Evolutionary conservation across 257 asterid genomes (phyloP), one percentile per base, ranked within the genome.

Genomic region (Primulina tabacum): DNA sequence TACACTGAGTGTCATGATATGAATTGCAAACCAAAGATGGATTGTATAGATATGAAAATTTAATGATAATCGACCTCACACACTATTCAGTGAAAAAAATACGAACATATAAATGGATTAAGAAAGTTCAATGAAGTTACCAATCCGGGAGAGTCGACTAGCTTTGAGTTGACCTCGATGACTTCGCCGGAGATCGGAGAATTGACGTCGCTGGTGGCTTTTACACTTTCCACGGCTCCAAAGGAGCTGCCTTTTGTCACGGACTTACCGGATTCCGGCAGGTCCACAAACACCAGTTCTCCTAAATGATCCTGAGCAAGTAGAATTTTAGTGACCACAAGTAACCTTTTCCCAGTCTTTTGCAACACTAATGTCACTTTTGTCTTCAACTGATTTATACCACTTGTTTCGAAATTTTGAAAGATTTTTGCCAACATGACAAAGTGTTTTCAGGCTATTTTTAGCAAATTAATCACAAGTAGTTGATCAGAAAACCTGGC

Each of bases 111-210:
- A n/a, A n/a, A n/a, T 8, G 47, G 14, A 38, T 2, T 8, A 38
- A 38, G 47, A 38, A 38, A 38, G 47, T 38, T 38, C 47, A 38
- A 8, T 9, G 2, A 2, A 0, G 14, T 81, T 89, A 92, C 98
- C 96, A 84, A 26, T 65, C 97, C 97, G 20, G 98, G 91, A 32
- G 84, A 60, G 1, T 90, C 95, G 20, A 65, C 6, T 17, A 92
- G 87, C 79, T 88, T 90, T 6, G 85, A 35, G 82, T 92, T 92
- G 80, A 87, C 77, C 76, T 90, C 98, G 29, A 90, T 68, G 20
- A 92, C 78, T 84, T 90, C 91, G 8, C 98, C 98, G 50, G 97
- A 90, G 77, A 92, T 88, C 43, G 97, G 98, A 64, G 95, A 88
- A 82, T 88, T 84, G 33, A 92, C 38, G 10, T 88, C 97, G 66